Percentiles rank a stretch among this genome's conserved stretches.
phyloP scores from a whole-genome alignment of 2,329 filamentous ascomycete species.

The Juglanconis sp. region DNA sequence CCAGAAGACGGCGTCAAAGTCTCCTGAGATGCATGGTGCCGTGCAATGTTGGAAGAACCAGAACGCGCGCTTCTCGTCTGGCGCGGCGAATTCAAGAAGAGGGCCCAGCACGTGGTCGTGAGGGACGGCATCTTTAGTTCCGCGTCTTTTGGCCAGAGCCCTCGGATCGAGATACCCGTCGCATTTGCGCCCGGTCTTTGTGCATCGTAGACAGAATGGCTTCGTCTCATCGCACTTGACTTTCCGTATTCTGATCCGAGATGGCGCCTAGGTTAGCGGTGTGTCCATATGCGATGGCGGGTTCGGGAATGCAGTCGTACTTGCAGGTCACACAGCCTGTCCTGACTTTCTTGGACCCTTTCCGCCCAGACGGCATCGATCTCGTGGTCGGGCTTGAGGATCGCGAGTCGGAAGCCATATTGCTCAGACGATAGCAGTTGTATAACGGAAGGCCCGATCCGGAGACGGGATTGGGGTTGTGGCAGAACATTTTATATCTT shows the following conservation, averaged over 20 bases:
- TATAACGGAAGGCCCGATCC: slow-evolving; percentile 8
- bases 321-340: slow-evolving; percentile 20
- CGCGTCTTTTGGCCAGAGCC: slow-evolving; percentile 17
- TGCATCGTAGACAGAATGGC: slow-evolving; percentile 28
- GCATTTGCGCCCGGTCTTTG: slow-evolving; percentile 28
- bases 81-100: slow-evolving; percentile 18
- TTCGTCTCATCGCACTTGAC: slow-evolving; percentile 31
- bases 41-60: slow-evolving; percentile 19
- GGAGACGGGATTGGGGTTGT: not conserved
- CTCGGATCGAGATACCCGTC: slow-evolving; percentile 26
- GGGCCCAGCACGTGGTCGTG: slow-evolving; percentile 20
- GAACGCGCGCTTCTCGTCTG: slow-evolving; percentile 19
- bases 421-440: slow-evolving; percentile 16
- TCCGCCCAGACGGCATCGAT: slow-evolving; percentile 15
- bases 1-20: slow-evolving; percentile 27
- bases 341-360: slow-evolving; percentile 19
- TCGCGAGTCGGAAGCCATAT: slow-evolving; percentile 12
- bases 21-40: slow-evolving; percentile 15
- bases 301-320: not conserved
- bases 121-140: slow-evolving; percentile 17
- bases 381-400: slow-evolving; percentile 13
- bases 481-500: slow-evolving; percentile 11
- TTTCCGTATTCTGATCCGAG: slow-evolving; percentile 25
- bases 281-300: not conserved
- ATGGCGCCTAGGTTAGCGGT: not conserved